Percentiles rank a stretch among this genome's conserved stretches.
phyloP scores from a whole-genome alignment of 345 rosid species.

The Moricandia moricandioides region DNA sequence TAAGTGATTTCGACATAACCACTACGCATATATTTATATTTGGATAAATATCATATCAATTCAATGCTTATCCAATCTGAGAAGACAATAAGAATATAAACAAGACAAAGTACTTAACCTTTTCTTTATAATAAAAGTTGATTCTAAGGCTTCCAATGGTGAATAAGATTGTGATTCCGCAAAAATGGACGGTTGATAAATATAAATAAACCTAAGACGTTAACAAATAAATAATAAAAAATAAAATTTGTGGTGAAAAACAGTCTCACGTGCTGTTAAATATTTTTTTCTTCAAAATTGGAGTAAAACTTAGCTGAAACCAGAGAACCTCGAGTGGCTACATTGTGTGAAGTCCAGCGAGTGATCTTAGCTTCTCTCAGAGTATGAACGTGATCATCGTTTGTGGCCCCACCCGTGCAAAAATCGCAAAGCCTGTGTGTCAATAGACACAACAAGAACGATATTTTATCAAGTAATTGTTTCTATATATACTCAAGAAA shows the following conservation, averaged over 20 bases:
- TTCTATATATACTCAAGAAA: constrained; percentile 38
- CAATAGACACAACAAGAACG: too few relatives aligned
- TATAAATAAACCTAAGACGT: neutral
- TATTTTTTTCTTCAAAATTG: neutral
- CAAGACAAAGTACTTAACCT: constrained; percentile 9
- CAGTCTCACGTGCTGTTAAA: constrained; percentile 4
- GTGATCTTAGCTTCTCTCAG: constrained; percentile 71
- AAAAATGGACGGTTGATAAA: neutral
- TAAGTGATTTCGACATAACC: constrained; percentile 26
- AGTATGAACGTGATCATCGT: constrained; percentile 70
- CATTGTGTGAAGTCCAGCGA: constrained; percentile 71
- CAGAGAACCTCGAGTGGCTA: constrained; percentile 29
- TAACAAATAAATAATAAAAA: neutral
- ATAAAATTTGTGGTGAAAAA: neutral
- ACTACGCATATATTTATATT: constrained; percentile 18
- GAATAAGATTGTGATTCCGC: neutral
- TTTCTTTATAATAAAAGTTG: neutral
- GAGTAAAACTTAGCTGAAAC: constrained; percentile 20
- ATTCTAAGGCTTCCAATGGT: neutral
- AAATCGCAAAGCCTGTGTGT: constrained; percentile 69
- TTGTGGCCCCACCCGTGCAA: constrained; percentile 87
- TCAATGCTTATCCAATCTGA: constrained; percentile 21
- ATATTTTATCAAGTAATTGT: constrained; percentile 34
- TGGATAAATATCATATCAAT: constrained; percentile 3
- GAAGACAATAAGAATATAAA: constrained; percentile 16